Conservation (phyloP, 2,329 filamentous ascomycete genomes). For the Ophiostoma sp. region DNA sequence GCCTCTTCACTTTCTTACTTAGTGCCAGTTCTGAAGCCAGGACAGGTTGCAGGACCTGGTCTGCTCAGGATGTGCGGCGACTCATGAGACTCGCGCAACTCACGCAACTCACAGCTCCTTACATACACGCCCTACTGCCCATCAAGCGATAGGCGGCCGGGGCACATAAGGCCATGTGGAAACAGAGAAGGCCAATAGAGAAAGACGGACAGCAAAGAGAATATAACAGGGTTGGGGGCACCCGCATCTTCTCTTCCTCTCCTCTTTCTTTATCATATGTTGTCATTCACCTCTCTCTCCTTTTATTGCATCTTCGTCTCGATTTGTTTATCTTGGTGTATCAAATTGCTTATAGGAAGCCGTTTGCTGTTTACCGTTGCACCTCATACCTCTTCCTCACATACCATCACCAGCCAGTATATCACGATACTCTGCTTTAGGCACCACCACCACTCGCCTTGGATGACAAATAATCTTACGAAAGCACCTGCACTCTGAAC, state of each 20-base stretch:
- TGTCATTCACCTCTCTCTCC: neutral
- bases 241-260: neutral
- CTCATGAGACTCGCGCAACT: slow-evolving; percentile 3
- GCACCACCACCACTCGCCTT: too few species aligned
- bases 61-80: neutral
- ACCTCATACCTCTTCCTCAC: neutral
- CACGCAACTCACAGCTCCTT: slow-evolving; percentile 4
- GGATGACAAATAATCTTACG: neutral
- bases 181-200: neutral
- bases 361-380: too few species aligned
- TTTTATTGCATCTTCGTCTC: neutral
- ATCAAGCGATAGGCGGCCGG: slow-evolving; percentile 15
- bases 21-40: neutral
- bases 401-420: too few species aligned
- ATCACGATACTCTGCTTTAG: too few species aligned
- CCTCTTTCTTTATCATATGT: neutral
- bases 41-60: slow-evolving; percentile 14
- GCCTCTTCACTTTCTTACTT: neutral
- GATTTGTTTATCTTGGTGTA: neutral
- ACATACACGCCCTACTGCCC: neutral
- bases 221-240: neutral
- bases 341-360: neutral
- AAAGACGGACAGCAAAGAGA: neutral
- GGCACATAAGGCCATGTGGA: slow-evolving; percentile 4
- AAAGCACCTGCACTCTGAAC: neutral